Evolutionary conservation across 768 basidiomycete species (phyloP), one percentile per base, ranked within the genome.

Genomic region (Boletus speciosus): DNA sequence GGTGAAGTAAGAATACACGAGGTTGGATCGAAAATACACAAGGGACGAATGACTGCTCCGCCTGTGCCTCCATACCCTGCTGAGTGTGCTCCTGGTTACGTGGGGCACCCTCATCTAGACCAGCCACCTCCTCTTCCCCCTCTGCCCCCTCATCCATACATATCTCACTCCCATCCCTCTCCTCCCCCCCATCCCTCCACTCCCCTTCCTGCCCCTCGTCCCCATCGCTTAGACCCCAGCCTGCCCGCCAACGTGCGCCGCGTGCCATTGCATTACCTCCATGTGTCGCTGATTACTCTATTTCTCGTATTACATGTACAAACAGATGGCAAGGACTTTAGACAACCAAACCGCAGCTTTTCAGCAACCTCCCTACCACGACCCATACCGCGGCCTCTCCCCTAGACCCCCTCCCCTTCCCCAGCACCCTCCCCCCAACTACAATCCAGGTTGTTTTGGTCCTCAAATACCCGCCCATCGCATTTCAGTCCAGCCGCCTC

Each of bases 141-240:
- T 7, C 69, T 76, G 6, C 80, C 81, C 6, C 72, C 77, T 7
- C 68, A 70, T 47, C 71, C 77, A 1, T 56, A 57, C 47, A 19
- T 56, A 61, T 64, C 52, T 45, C 48, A 61, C 56, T 51, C 64
- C 55, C 46, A 64, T 59, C 42, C 62, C 8, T 23, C 59, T 39
- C 56, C 61, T 11, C 55, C 64, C 21, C 60, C 65, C 15, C 64
- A 61, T 68, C 1, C 82, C 77, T 57, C 81, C 76, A 77, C 58
- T 62, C 81, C 55, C 76, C 85, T 4, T 69, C 88, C 78, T 3
- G 88, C 88, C 0, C 88, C 88, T 5, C 75, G 83, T 11, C 85
- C 88, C 0, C 82, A 85, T 60, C 78, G 81, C 37, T 52, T 85
- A 12, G 81, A 85, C 60, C 82, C 82, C 10, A 76, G 74, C 56